phyloP scores from a whole-genome alignment of 306 rosid species.

The Pueraria montana region DNA sequence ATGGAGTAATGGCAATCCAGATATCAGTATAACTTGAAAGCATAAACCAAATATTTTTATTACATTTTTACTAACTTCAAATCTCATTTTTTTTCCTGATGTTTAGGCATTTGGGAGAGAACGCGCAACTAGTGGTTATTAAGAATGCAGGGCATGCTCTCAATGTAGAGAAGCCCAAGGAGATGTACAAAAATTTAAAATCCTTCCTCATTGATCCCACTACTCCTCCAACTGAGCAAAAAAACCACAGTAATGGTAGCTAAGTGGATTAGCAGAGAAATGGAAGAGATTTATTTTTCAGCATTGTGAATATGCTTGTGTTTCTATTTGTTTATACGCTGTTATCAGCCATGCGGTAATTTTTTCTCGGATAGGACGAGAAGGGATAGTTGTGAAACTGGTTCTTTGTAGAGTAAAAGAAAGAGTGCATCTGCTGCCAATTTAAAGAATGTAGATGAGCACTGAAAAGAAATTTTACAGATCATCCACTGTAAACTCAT shows the following conservation, averaged over 20 bases:
- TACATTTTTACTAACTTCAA: neutral
- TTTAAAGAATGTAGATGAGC: constrained; percentile 21
- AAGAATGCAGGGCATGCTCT: constrained; percentile 92
- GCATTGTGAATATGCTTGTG: constrained; percentile 18
- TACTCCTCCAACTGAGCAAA: constrained; percentile 51
- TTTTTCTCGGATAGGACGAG: constrained; percentile 3
- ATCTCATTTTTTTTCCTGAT: neutral
- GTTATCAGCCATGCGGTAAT: neutral
- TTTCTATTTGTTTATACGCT: constrained; percentile 3
- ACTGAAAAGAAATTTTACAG: neutral
- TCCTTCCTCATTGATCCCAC: constrained; percentile 66
- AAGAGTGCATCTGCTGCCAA: neutral
- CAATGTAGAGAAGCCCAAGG: constrained; percentile 80
- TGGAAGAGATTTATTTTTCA: constrained; percentile 22
- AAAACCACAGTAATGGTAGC: constrained; percentile 56
- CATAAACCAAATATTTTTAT: neutral
- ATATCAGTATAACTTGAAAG: constrained; percentile 8
- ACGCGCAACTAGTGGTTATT: constrained; percentile 67
- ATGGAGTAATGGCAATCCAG: neutral
- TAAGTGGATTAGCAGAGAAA: constrained; percentile 62
- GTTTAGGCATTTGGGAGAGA: constrained; percentile 80
- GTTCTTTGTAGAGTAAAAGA: constrained; percentile 11
- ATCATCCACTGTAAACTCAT: constrained; percentile 19
- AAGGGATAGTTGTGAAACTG: neutral
- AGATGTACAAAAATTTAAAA: constrained; percentile 65